Evolutionary conservation across 129 eudicot genomes (phyloP).

Genomic region (Chrysanthemum lavandulifolium): DNA sequence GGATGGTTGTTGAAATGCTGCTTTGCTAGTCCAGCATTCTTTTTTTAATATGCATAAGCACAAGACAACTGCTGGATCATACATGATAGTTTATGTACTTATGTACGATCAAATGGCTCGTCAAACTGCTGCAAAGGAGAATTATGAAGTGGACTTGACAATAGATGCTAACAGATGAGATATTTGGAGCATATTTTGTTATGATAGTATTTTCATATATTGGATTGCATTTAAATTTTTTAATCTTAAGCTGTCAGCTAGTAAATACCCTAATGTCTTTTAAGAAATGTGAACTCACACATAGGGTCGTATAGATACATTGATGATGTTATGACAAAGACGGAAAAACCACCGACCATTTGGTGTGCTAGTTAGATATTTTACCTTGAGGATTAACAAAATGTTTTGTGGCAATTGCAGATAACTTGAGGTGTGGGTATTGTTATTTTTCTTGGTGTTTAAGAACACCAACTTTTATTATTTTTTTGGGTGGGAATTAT

Average conservation of each 20-base stretch:
- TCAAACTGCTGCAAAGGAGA: background rate
- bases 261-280: conserved; percentile 4
- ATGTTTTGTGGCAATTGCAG: conserved; percentile 14
- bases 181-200: background rate
- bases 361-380: too few species aligned
- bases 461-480: background rate
- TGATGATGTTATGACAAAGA: background rate
- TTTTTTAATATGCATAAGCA: background rate
- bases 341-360: too few species aligned
- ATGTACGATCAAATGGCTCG: background rate
- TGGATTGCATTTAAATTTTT: background rate
- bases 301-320: conserved; percentile 4
- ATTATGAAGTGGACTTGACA: background rate
- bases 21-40: background rate
- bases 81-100: too few species aligned
- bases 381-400: background rate
- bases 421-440: conserved; percentile 7
- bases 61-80: background rate
- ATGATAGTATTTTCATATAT: background rate
- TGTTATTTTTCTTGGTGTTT: background rate
- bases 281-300: background rate
- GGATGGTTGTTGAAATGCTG: background rate
- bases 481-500: background rate
- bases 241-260: background rate
- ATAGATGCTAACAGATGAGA: conserved; percentile 2